Evolutionary conservation across 202 grass and related monocot species (phyloP), one percentile per base, ranked within the genome.

Genomic region (Panicum virgatum): DNA sequence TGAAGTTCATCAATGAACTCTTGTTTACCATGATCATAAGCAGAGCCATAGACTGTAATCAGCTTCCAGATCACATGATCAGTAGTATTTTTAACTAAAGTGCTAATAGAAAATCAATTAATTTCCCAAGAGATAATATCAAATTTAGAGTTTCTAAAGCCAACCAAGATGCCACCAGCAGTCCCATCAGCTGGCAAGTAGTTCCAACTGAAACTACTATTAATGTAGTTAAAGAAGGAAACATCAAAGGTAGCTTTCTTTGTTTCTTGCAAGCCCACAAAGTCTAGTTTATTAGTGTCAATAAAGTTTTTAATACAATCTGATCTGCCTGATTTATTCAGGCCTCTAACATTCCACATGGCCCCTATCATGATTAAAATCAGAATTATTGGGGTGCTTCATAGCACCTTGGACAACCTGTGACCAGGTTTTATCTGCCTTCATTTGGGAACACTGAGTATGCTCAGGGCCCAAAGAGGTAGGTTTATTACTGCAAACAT

Each of bases 41-140:
- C 18, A 1, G 50, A 39, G 0, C 51, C 71, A 74, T 74, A 74
- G 0, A 74, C 19, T 6, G 13, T 12, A 0, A 53, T 7, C 0
- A 74, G 1, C 0, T 51, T 57, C 50, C 32, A 23, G 4, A 4
- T 5, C 1, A 30, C 9, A 3, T 40, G 14, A 8, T 37, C 51
- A 3, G 0, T 1, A 1, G 1, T 5, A 14, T 36, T n/a, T 11
- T 10, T 48, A 2, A 30, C 1, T 0, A 5, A 0, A 0, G 16
- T 25, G 6, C 9, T 5, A 1, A 20, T 15, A 72, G 0, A 37
- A n/a, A n/a, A n/a, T n/a, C n/a, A n/a, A n/a, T n/a, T n/a, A n/a
- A n/a, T n/a, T n/a, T n/a, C n/a, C n/a, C 14, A 63, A 1, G 5
- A 9, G 1, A 36, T 0, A 18, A 18, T 14, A 8, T 19, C 5